These are phyloP conservation scores for Peltaster fructicola DNA, from an alignment of 2,329 filamentous ascomycete genomes.

Conservation along the genomic window DNA sequence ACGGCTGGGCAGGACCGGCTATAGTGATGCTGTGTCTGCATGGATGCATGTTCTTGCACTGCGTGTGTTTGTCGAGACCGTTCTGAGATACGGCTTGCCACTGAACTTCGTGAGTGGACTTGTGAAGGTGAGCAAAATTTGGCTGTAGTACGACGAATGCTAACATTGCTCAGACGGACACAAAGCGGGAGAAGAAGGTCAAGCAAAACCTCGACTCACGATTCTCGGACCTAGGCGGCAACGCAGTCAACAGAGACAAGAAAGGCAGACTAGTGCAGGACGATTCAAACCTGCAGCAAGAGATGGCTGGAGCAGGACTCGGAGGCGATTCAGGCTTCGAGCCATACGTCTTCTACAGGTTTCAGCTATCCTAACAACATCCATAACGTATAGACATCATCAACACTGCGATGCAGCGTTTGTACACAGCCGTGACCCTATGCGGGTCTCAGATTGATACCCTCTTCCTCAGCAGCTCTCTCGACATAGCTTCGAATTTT, in stretches of 20 bases:
- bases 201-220: slow-evolving; percentile 50
- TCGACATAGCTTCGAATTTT: slow-evolving; percentile 66
- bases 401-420: too few species aligned
- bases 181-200: slow-evolving; percentile 66
- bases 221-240: slow-evolving; percentile 86
- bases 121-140: slow-evolving; percentile 48
- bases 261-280: slow-evolving; percentile 84
- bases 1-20: slow-evolving; percentile 73
- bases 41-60: slow-evolving; percentile 86
- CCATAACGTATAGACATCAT: too few species aligned
- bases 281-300: slow-evolving; percentile 58
- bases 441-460: slow-evolving; percentile 48
- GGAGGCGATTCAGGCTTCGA: slow-evolving; percentile 72
- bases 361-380: slow-evolving; percentile 61
- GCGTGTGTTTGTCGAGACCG: slow-evolving; percentile 91
- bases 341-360: slow-evolving; percentile 92
- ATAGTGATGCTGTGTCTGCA: slow-evolving; percentile 89
- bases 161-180: slow-evolving; percentile 46
- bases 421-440: too few species aligned
- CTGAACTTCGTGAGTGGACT: slow-evolving; percentile 75
- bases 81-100: slow-evolving; percentile 86
- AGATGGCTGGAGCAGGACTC: slow-evolving; percentile 60
- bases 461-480: slow-evolving; percentile 65
- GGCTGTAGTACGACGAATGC: slow-evolving; percentile 1
- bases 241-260: slow-evolving; percentile 86